phyloP scores from a whole-genome alignment of 2,329 filamentous ascomycete genomes.

The Cadophora sp. region DNA sequence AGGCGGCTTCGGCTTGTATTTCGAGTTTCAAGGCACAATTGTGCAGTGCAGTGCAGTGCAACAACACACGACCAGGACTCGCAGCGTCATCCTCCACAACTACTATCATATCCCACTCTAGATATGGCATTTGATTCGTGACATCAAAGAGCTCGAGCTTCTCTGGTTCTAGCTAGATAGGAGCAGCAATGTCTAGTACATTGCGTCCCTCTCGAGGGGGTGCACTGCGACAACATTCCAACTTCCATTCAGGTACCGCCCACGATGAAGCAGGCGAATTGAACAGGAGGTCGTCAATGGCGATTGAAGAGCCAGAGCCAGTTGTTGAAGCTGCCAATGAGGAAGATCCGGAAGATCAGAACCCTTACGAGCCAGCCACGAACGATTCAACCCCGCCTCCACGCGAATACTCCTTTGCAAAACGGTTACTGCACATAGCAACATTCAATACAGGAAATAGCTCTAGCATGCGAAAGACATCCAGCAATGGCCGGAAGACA shows the following conservation, averaged over 20 bases:
- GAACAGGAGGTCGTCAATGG: slow-evolving; percentile 47
- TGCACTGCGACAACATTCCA: slow-evolving; percentile 45
- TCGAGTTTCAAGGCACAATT: not conserved
- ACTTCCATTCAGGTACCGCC: slow-evolving; percentile 53
- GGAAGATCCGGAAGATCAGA: slow-evolving; percentile 16
- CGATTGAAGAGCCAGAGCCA: slow-evolving; percentile 25
- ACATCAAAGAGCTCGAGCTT: not conserved
- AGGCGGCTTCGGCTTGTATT: not conserved
- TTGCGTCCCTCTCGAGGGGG: slow-evolving; percentile 18
- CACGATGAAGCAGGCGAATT: slow-evolving; percentile 53
- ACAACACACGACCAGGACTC: not conserved
- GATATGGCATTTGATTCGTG: slow-evolving; percentile 4
- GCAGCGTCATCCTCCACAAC: not conserved
- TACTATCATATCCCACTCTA: not conserved
- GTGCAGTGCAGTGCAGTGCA: not conserved
- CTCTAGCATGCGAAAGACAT: slow-evolving; percentile 25
- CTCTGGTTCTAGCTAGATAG: not conserved
- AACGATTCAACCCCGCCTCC: slow-evolving; percentile 38
- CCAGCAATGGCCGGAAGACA: slow-evolving; percentile 25
- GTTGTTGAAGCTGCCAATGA: not conserved
- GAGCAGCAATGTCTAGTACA: slow-evolving; percentile 24
- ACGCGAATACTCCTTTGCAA: slow-evolving; percentile 39
- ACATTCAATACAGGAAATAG: slow-evolving; percentile 25
- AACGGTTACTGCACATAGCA: slow-evolving; percentile 34
- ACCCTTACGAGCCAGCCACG: slow-evolving; percentile 41